phyloP scores from a whole-genome alignment of 2,329 filamentous ascomycete genomes.

The Exserohilum rostratum region DNA sequence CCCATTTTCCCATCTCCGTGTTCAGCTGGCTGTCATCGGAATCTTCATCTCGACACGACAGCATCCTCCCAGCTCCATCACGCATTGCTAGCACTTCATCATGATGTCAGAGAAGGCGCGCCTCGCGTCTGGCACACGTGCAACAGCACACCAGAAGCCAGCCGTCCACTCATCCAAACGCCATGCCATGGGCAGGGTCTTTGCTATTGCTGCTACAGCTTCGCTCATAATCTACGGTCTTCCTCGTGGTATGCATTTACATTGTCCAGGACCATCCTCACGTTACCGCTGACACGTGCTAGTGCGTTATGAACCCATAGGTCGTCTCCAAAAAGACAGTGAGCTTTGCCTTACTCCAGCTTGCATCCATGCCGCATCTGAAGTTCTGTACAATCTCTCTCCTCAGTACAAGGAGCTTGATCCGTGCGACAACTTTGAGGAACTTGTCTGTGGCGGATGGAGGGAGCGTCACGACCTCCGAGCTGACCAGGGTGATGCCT shows the following conservation, averaged over 20 bases:
- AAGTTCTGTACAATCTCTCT: conserved; percentile 66
- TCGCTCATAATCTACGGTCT: conserved; percentile 29
- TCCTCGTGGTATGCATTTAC: conserved; percentile 15
- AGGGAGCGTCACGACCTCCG: conserved; percentile 68
- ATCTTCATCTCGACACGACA: not conserved
- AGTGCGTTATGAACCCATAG: conserved; percentile 12
- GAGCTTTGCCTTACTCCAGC: conserved; percentile 61
- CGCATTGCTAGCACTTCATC: not conserved
- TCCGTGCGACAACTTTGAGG: conserved; percentile 72
- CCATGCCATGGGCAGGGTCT: conserved; percentile 21
- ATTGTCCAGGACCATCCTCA: not conserved
- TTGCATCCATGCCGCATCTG: conserved; percentile 68
- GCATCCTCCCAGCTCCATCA: not conserved
- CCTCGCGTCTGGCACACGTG: conserved; percentile 17
- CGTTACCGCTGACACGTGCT: not conserved
- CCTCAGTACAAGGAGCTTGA: conserved; percentile 68
- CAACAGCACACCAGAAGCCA: conserved; percentile 18
- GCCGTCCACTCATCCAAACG: conserved; percentile 20
- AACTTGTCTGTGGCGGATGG: conserved; percentile 72
- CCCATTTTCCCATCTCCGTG: conserved; percentile 17
- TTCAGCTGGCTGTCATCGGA: conserved; percentile 34
- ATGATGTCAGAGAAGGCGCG: conserved; percentile 39
- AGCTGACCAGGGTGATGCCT: conserved; percentile 66
- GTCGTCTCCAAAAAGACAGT: conserved; percentile 11
- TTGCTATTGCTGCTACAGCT: conserved; percentile 24